Evolutionary conservation across 768 basidiomycete genomes (phyloP), one percentile per base, ranked within the genome.

Genomic region (Pleurotus tuber-regium): DNA sequence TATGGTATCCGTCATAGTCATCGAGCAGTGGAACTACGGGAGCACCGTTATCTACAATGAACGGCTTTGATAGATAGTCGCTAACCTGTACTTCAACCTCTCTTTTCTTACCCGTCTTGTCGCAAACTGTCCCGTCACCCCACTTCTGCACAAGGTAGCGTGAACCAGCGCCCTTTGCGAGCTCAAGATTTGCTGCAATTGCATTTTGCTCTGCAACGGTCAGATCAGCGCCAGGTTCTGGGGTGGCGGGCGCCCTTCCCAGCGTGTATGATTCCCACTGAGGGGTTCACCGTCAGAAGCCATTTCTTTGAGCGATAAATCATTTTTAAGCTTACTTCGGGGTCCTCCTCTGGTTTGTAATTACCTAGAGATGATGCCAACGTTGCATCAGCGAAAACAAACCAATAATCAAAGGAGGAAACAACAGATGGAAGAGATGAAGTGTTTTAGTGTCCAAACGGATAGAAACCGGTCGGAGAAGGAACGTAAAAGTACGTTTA

Each of bases 21-120:
- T 92, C 55, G 92, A 92, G 68, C 94, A 98, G 69, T 98, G 94
- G 66, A 93, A 95, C 90, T 95, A 65, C 33, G 51, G 51, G 52
- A 43, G n/a, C n/a, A n/a, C n/a, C n/a, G n/a, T n/a, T n/a, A n/a
- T n/a, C n/a, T n/a, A n/a, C n/a, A n/a, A n/a, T n/a, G n/a, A n/a
- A n/a, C n/a, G n/a, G n/a, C n/a, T n/a, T n/a, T n/a, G n/a, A n/a
- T n/a, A n/a, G n/a, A 38, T 50, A 55, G 56, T 54, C 29, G 67
- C 80, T 58, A 57, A 89, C 93, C 84, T 99, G 97, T 26, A 99
- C 86, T 76, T 99, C 95, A 36, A 95, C 87, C 72, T 92, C 91
- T 54, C 97, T 86, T 50, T 78, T 78, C 68, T 79, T 80, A 11
- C 88, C 87, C 2, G 92, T 95, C 75, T 91, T 94, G 71, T 98